Evolutionary conservation across 2,329 filamentous ascomycete species (phyloP), one percentile per base, ranked within the genome.

Genomic region (Bipolaris bicolor): DNA sequence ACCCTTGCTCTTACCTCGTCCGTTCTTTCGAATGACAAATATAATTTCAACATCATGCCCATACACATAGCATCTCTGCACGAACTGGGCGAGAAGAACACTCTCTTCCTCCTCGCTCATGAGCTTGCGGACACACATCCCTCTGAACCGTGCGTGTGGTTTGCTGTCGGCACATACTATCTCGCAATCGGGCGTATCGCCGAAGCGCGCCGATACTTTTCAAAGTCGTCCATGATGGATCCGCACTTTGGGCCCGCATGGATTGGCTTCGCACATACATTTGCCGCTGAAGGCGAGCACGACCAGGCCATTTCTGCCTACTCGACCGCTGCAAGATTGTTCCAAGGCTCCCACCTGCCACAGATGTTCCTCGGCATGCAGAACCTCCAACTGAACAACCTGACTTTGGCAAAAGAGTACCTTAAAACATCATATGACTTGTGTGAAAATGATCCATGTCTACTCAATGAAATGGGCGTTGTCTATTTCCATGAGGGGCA

Each of bases 241-340:
- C 91, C 94, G 6, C 94, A 98, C 78, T 99, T 97, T 69, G 94
- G 94, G 0, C 91, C 95, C 1, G 95, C 95, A 3, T 99, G 95
- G 95, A 98, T 99, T 63, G 95, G 96, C 1, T 99, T 99, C 72
- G 95, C 95, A 1, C 96, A 99, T 76, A 99, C 95, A 0, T 99
- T 99, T 74, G 95, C 95, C 1, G 93, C 92, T 10, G 95, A 99
- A 76, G 95, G 95, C 50, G 95, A 99, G 77, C 93, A 98, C 76
- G 95, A 99, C 75, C 95, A 99, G 78, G 95, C 95, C 46, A 97
- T 99, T 62, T 96, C 93, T 7, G 95, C 96, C 0, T 99, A 99
- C 79, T 96, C 91, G 29, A 99, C 95, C 0, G 95, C 95, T 0
- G 94, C 94, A 1, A 86, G 95, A 37, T 81, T 99, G 0, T 99